phyloP scores from a whole-genome alignment of 2,329 filamentous ascomycete genomes.

The Apiospora aurea region DNA sequence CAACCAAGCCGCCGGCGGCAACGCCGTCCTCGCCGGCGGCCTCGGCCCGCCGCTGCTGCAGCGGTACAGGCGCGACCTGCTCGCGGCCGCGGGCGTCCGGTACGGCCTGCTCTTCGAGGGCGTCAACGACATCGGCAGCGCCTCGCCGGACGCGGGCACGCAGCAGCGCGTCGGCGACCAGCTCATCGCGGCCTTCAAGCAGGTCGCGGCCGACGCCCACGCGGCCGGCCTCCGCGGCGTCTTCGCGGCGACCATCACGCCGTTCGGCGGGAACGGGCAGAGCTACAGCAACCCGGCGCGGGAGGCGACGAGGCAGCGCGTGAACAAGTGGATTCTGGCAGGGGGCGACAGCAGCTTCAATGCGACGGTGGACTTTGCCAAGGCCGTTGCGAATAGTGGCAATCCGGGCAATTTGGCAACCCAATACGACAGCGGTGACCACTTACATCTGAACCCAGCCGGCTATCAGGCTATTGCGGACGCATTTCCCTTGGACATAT shows the following conservation, averaged over 20 bases:
- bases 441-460: conserved; percentile 66
- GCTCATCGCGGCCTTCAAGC: conserved; percentile 64
- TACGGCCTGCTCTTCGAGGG: conserved; percentile 73
- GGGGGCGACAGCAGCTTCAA: conserved; percentile 61
- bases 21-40: conserved; percentile 67
- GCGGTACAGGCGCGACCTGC: conserved; percentile 69
- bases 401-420: conserved; percentile 55
- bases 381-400: conserved; percentile 57
- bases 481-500: conserved; percentile 62
- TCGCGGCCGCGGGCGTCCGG: conserved; percentile 62
- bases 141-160: conserved; percentile 49
- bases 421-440: conserved; percentile 67
- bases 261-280: conserved; percentile 61
- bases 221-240: conserved; percentile 59
- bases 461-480: conserved; percentile 68
- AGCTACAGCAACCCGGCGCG: conserved; percentile 61
- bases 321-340: conserved; percentile 68
- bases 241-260: conserved; percentile 72
- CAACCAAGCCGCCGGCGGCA: conserved; percentile 75
- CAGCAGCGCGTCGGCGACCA: conserved; percentile 57
- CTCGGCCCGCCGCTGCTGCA: conserved; percentile 67
- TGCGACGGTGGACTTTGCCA: conserved; percentile 68
- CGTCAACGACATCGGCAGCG: conserved; percentile 71
- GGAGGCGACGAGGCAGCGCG: conserved; percentile 61
- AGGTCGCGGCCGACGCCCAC: conserved; percentile 63